These are phyloP conservation scores for Dentipellis fragilis DNA, from an alignment of 768 basidiomycete species.

Conservation along the genomic window DNA sequence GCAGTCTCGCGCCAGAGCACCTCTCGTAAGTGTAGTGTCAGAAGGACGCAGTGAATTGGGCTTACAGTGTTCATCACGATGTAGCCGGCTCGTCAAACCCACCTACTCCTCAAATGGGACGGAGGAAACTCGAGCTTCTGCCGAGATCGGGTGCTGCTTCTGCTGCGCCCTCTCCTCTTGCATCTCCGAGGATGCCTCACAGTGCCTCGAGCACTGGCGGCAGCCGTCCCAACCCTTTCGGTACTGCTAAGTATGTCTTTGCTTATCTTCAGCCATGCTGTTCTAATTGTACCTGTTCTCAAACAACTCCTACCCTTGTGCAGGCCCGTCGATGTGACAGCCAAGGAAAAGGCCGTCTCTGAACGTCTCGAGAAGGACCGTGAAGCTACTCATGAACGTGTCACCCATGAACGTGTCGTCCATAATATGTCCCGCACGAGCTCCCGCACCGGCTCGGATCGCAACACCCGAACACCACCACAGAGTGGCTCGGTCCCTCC, in stretches of 20 bases:
- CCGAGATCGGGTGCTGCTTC: constrained; percentile 68
- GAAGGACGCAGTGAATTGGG: constrained; percentile 6
- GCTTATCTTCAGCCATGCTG: neutral
- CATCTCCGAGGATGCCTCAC: constrained; percentile 64
- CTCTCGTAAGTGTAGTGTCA: constrained; percentile 44
- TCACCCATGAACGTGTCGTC: constrained; percentile 23
- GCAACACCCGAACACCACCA: constrained; percentile 20
- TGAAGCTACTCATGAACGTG: constrained; percentile 29
- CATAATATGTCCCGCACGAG: constrained; percentile 36
- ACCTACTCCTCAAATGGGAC: constrained; percentile 69
- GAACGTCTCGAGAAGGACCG: constrained; percentile 64
- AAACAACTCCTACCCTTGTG: neutral
- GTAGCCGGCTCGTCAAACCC: constrained; percentile 65
- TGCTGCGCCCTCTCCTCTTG: constrained; percentile 61
- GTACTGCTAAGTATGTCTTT: constrained; percentile 59
- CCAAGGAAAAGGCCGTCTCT: constrained; percentile 65
- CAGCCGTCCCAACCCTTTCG: constrained; percentile 67
- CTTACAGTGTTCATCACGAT: constrained; percentile 5
- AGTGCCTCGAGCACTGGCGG: constrained; percentile 28
- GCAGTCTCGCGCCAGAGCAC: constrained; percentile 32
- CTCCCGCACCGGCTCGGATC: constrained; percentile 23
- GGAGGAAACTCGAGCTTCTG: constrained; percentile 77
- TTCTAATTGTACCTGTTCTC: neutral
- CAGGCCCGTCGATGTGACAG: constrained; percentile 79
- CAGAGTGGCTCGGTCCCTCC: constrained; percentile 10